These are phyloP conservation scores for Rhodotorula graminis DNA, from an alignment of 768 basidiomycete species.

Conservation along the genomic window DNA sequence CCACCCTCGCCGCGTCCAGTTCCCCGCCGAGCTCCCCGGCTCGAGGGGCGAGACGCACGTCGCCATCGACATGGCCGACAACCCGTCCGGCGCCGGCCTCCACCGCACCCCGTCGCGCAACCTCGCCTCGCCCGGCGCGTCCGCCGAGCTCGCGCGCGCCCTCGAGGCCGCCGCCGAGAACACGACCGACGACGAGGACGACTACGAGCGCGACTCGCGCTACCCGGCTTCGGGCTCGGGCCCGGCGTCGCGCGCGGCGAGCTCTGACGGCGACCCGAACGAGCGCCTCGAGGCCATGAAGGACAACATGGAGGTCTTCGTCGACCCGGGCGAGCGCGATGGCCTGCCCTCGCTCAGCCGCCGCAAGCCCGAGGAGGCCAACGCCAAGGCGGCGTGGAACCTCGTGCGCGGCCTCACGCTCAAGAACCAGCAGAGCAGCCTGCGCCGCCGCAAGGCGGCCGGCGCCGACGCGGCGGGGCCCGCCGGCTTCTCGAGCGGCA, in stretches of 20 bases:
- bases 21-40: slow-evolving; percentile 11
- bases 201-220: slow-evolving; percentile 15
- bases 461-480: slow-evolving; percentile 12
- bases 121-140: slow-evolving; percentile 25
- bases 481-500: slow-evolving; percentile 25
- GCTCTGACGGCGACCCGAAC: slow-evolving; percentile 33
- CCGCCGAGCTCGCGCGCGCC: slow-evolving; percentile 24
- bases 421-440: not conserved
- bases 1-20: slow-evolving; percentile 22
- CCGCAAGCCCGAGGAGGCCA: slow-evolving; percentile 25
- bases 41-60: slow-evolving; percentile 10
- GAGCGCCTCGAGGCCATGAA: slow-evolving; percentile 28
- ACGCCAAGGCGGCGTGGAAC: slow-evolving; percentile 36
- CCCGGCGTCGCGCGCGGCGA: slow-evolving; percentile 26
- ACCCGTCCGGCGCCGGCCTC: slow-evolving; percentile 1
- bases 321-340: slow-evolving; percentile 61
- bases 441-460: not conserved
- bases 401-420: slow-evolving; percentile 27
- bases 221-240: slow-evolving; percentile 16
- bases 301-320: slow-evolving; percentile 49
- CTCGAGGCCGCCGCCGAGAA: slow-evolving; percentile 20
- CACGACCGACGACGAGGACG: not conserved
- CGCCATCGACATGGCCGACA: slow-evolving; percentile 21
- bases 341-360: slow-evolving; percentile 56
- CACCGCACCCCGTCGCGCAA: slow-evolving; percentile 6